A percentile compares a stretch with the other conserved stretches of the same genome.
phyloP scores from a whole-genome alignment of 2,329 filamentous ascomycete species.

The Beauveria asiatica region DNA sequence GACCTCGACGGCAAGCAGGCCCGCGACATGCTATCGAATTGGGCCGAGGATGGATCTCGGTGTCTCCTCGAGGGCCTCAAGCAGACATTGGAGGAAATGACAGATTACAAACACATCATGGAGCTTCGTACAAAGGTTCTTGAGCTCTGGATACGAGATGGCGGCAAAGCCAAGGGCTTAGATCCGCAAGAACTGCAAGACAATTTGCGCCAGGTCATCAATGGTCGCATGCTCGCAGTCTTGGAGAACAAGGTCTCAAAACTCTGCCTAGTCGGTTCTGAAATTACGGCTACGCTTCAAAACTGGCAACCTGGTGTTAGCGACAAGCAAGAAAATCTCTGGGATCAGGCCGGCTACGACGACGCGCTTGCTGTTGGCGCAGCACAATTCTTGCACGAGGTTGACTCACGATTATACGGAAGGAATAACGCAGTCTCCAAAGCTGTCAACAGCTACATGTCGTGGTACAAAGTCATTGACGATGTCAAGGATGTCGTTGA shows the following conservation, averaged over 20 bases:
- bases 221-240: slow-evolving; percentile 55
- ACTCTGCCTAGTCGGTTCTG: slow-evolving; percentile 55
- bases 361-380: slow-evolving; percentile 60
- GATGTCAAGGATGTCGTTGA: slow-evolving; percentile 56
- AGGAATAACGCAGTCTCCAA: slow-evolving; percentile 57
- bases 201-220: slow-evolving; percentile 59
- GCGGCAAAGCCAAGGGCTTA: slow-evolving; percentile 55
- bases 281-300: slow-evolving; percentile 53
- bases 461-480: slow-evolving; percentile 68
- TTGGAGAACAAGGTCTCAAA: slow-evolving; percentile 55
- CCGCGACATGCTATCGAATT: slow-evolving; percentile 51
- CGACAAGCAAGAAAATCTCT: slow-evolving; percentile 48
- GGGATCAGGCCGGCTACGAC: slow-evolving; percentile 56
- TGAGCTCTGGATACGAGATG: slow-evolving; percentile 66
- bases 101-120: slow-evolving; percentile 61
- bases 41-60: slow-evolving; percentile 54
- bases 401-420: slow-evolving; percentile 64
- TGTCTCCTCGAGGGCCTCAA: slow-evolving; percentile 54
- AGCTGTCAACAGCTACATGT: slow-evolving; percentile 55
- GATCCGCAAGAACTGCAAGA: slow-evolving; percentile 61
- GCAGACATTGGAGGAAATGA: slow-evolving; percentile 48
- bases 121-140: slow-evolving; percentile 61
- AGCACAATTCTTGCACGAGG: slow-evolving; percentile 56
- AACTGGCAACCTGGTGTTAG: slow-evolving; percentile 49
- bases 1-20: slow-evolving; percentile 56